A percentile compares a stretch with the other conserved stretches of the same genome.
phyloP scores from a whole-genome alignment of 768 basidiomycete species.

The Trametes villosa region DNA sequence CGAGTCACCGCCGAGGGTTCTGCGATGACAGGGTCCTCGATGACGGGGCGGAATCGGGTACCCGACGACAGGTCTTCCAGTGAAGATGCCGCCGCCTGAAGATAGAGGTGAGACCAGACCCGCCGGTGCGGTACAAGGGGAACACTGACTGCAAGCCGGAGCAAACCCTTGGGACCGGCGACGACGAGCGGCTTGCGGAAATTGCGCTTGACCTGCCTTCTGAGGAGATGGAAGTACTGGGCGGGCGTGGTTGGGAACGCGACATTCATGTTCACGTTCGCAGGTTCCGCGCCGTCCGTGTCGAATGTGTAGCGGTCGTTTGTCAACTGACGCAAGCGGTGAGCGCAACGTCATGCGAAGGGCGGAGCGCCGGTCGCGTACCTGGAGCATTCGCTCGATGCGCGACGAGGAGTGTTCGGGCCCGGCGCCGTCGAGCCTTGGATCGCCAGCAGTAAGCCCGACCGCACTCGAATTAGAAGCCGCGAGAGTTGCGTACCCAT shows the following conservation, averaged over 20 bases:
- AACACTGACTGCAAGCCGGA: constrained; percentile 69
- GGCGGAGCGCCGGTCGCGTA: constrained; percentile 31
- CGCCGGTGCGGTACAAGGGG: not conserved
- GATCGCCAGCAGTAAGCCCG: not conserved
- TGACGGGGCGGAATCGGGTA: constrained; percentile 69
- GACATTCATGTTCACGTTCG: constrained; percentile 83
- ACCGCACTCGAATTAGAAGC: not conserved
- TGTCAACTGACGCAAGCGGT: constrained; percentile 57
- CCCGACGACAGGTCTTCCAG: constrained; percentile 63
- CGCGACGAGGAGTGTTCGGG: constrained; percentile 92
- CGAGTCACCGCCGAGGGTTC: constrained; percentile 51
- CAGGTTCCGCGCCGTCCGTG: constrained; percentile 28
- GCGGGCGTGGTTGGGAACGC: constrained; percentile 87
- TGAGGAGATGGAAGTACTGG: constrained; percentile 92
- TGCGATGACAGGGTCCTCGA: constrained; percentile 51
- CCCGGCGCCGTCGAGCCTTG: constrained; percentile 79
- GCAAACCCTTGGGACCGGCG: constrained; percentile 81
- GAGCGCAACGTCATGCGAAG: constrained; percentile 6
- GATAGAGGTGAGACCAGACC: not conserved
- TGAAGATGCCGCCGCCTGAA: constrained; percentile 73
- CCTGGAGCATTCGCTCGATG: constrained; percentile 91
- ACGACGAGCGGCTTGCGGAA: constrained; percentile 88
- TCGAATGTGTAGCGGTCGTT: constrained; percentile 62
- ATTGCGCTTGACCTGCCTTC: constrained; percentile 83
- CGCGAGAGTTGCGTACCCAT: constrained; percentile 50